Base-by-base conservation (phyloP, 305 asterid genomes). In the Solanum hybrid region DNA sequence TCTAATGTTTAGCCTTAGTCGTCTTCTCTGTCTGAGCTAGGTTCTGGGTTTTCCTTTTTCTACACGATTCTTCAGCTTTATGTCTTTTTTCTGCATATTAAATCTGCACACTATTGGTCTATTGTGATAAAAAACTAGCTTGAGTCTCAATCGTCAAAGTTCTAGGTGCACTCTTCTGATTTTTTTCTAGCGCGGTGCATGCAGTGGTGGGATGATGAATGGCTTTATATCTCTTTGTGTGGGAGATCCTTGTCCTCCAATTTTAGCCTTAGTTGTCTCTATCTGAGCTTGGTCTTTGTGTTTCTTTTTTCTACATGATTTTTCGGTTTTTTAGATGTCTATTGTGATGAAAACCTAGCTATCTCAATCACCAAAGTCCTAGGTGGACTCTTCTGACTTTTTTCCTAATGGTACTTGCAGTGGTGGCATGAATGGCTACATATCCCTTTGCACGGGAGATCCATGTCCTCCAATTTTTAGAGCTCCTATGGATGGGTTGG, bases 361-460 rank as follows among this genome's bases (percentile, higher is more conserved):
- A 27, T 82, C 87, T 82, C 37, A 82, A 46, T 46, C 5, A n/a
- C 66, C 24, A 0, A 46, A 42, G 87, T 46, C 40, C 72, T 82
- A 8, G 72, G 72, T 42, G 37, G 72, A 82, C 72, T 82, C 29
- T 82, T 82, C 87, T 46, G 31, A 35, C 37, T 22, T 46, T 17
- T 84, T 17, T 17, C 12, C 87, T 42, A 17, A 31, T 7, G 73
- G 88, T 94, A 79, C 91, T 6, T 95, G 96, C 98, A 96, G 99
- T 93, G 99, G 98, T 92, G 99, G 99, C 89, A 97, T 97, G 99
- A 96, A 96, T 16, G 99, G 99, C 42, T 97, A 95, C 94, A 90
- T 97, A 87, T 96, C 99, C 85, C 98, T 96, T 71, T 97, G 99
- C 66, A 87, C 91, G 51, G 99, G 99, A 87, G 99, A 97, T 93